Percentiles rank a stretch among this genome's conserved stretches.
Conservation (phyloP, 495 filamentous ascomycete species). For the Tuber calosporum region DNA sequence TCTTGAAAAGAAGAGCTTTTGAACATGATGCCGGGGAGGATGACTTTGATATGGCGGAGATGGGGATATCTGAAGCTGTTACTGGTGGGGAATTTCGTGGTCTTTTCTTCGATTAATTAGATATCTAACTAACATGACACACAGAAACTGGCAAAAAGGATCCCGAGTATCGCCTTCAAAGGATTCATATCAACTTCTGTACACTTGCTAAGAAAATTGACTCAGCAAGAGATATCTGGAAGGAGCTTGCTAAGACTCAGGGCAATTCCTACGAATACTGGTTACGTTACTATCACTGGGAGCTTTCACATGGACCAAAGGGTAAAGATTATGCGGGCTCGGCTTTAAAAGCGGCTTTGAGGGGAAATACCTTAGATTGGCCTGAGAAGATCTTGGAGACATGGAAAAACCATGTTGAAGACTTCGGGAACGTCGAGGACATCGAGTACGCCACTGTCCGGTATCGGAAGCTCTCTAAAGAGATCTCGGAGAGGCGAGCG, state of each 20-base stretch:
- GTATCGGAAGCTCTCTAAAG: conserved; percentile 26
- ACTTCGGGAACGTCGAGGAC: conserved; percentile 43
- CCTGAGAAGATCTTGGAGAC: conserved; percentile 81
- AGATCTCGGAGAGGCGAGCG: conserved; percentile 29
- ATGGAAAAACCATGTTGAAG: conserved; percentile 66
- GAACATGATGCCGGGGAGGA: conserved; percentile 70
- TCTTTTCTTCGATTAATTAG: background rate
- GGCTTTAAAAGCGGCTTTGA: conserved; percentile 66
- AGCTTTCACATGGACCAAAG: conserved; percentile 49
- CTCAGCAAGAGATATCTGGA: conserved; percentile 65
- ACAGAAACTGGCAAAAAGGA: conserved; percentile 54
- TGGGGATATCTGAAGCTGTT: conserved; percentile 56
- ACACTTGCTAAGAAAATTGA: conserved; percentile 45
- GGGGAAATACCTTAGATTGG: conserved; percentile 63
- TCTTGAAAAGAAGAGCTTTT: conserved; percentile 76
- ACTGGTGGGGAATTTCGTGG: conserved; percentile 3
- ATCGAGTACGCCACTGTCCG: conserved; percentile 39
- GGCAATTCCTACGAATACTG: conserved; percentile 83
- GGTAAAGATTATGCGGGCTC: conserved; percentile 29
- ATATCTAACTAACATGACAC: background rate
- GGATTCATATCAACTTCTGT: conserved; percentile 80
- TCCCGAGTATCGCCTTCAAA: conserved; percentile 76
- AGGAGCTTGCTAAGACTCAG: conserved; percentile 58
- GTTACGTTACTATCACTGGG: conserved; percentile 85
- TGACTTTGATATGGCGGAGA: conserved; percentile 81